Conservation (phyloP, 352 stramenopile genomes). For the Blastocystis sp. region DNA sequence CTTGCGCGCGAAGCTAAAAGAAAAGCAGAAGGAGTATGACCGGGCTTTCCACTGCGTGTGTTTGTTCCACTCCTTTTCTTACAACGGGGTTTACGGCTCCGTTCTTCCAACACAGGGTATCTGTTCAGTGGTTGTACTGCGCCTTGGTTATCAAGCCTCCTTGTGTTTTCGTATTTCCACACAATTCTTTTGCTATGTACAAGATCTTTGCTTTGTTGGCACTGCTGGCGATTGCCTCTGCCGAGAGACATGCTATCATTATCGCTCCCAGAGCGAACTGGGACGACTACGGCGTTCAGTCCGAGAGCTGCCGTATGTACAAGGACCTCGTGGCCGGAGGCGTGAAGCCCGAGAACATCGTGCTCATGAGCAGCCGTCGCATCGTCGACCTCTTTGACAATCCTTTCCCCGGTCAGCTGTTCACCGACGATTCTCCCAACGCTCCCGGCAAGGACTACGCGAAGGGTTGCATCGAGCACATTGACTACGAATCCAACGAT, state of each 20-base stretch:
- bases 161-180: neutral
- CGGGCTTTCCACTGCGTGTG: neutral
- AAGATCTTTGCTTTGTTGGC: conserved; percentile 1
- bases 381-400: neutral
- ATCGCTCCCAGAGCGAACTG: conserved; percentile 6
- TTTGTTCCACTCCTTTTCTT: neutral
- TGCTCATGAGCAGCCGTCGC: conserved; percentile 32
- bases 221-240: neutral
- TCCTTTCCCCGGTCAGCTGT: conserved; percentile 41
- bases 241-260: conserved; percentile 61
- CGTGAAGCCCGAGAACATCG: conserved; percentile 65
- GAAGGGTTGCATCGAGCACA: neutral
- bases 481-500: neutral
- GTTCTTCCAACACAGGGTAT: neutral
- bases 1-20: neutral
- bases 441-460: neutral
- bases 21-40: neutral
- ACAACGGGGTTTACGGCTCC: neutral
- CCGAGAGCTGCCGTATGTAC: conserved; percentile 72
- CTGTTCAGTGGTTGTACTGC: too few relatives aligned
- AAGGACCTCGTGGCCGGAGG: conserved; percentile 67
- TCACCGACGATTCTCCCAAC: conserved; percentile 1
- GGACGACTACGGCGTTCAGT: neutral
- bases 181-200: conserved; percentile 6
- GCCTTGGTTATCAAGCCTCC: neutral